These are phyloP conservation scores for Saccharomycopsis olivae DNA, from an alignment of 805 yeast species.

Conservation along the genomic window DNA sequence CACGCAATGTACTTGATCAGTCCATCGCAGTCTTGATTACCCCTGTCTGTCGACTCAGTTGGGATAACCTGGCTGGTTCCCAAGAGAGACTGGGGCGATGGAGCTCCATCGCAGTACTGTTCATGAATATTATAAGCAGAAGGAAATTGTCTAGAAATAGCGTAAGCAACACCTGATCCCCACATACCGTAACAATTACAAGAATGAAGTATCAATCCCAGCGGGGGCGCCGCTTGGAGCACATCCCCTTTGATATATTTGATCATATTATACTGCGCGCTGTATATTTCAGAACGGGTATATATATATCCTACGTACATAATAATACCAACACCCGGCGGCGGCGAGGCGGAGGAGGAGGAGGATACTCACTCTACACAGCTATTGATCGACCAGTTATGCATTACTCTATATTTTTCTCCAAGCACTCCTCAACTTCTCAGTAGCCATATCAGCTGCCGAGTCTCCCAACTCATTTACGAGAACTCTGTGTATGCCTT, in stretches of 20 bases:
- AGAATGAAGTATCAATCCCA: constrained; percentile 57
- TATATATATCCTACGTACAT: too few relatives aligned
- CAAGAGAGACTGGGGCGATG: constrained; percentile 29
- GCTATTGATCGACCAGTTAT: too few relatives aligned
- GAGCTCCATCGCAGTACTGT: constrained; percentile 19
- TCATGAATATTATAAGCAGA: constrained; percentile 26
- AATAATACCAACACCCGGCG: too few relatives aligned
- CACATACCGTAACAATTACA: constrained; percentile 72
- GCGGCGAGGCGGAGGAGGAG: too few relatives aligned
- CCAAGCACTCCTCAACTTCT: too few relatives aligned
- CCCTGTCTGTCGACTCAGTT: constrained; percentile 23
- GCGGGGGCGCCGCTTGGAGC: constrained; percentile 28
- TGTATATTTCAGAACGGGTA: too few relatives aligned
- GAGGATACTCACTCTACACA: too few relatives aligned
- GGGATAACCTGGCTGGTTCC: constrained; percentile 46
- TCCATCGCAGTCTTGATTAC: neutral
- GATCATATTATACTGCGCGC: too few relatives aligned
- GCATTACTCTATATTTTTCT: too few relatives aligned
- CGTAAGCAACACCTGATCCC: constrained; percentile 79
- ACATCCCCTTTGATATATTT: constrained; percentile 54
- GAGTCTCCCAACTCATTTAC: too few relatives aligned
- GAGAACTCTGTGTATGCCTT: too few relatives aligned
- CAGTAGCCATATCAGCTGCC: too few relatives aligned
- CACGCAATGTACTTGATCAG: constrained; percentile 43
- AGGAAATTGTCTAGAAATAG: constrained; percentile 44